Evolutionary conservation across 169 alveolate species (phyloP).

Genomic region (Cryptosporidium xiaoi): DNA sequence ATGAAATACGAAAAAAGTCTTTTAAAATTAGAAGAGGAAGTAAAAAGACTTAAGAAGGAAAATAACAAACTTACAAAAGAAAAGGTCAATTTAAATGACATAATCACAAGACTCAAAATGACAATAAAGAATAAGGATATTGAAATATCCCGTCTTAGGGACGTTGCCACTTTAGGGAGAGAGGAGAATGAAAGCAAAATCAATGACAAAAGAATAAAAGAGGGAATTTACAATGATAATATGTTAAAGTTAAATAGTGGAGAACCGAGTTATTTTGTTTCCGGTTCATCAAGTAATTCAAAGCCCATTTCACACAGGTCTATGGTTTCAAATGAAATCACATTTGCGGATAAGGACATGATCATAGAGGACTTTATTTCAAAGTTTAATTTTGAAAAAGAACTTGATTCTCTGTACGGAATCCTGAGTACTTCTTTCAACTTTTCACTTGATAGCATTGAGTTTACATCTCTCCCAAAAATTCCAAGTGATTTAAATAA

Average conservation of each 20-base stretch:
- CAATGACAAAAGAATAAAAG: background rate
- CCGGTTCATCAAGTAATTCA: constrained; percentile 22
- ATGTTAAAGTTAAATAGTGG: background rate
- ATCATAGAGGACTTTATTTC: constrained; percentile 18
- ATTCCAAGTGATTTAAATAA: constrained; percentile 16
- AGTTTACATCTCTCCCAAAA: constrained; percentile 34
- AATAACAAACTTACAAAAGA: constrained; percentile 33
- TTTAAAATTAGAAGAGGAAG: constrained; percentile 33
- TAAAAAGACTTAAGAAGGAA: constrained; percentile 25
- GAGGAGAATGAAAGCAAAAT: constrained; percentile 18
- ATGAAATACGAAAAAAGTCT: constrained; percentile 30
- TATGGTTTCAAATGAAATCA: constrained; percentile 8
- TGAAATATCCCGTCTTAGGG: constrained; percentile 50
- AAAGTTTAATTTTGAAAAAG: constrained; percentile 51
- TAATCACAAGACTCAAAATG: constrained; percentile 49
- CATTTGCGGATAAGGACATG: constrained; percentile 17
- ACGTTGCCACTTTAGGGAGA: constrained; percentile 6
- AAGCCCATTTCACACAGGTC: constrained; percentile 34
- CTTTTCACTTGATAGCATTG: background rate
- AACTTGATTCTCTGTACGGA: constrained; percentile 50
- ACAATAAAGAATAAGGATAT: constrained; percentile 47
- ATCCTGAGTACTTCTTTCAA: constrained; percentile 53
- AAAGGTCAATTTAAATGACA: constrained; percentile 17
- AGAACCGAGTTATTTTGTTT: background rate
- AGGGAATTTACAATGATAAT: background rate